Base-by-base conservation (phyloP, 306 rosid species). In the Fagus crenata region DNA sequence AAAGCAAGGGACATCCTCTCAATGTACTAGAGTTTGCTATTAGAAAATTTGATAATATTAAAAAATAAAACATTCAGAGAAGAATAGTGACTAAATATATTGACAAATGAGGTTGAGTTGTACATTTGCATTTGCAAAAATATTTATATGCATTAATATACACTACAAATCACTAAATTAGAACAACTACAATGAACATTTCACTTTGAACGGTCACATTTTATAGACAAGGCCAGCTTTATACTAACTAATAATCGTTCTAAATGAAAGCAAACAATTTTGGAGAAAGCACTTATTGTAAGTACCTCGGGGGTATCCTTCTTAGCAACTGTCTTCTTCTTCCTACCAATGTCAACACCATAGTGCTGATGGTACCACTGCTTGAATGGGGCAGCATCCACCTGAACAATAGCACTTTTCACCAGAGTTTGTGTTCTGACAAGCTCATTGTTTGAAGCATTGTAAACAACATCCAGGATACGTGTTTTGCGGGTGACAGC, bases 381-480 rank as follows among this genome's bases (percentile, higher is more conserved):
- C 83, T 73, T 81, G 77, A 85, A 85, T 22, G 88, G 88, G 4
- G 88, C 84, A 8, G 85, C 88, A 81, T 85, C 88, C 36, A 85
- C 86, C 71, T 85, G 86, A 39, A 85, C 67, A 35, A 85, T 81
- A 18, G 85, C 85, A 53, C 79, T 28, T 53, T 85, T 85, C 88
- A 85, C 85, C 28, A 85, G 78, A 56, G 88, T 81, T 49, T 85
- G 88, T 5, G 88, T 85, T 54, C 88, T 59, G 39, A 85, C 88
- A 75, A 85, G 88, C 71, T 85, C 88, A 46, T 85, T 82, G 82
- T 85, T 85, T 7, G 86, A 85, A 22, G 88, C 81, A 73, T 85
- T 85, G 77, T 85, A 85, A 3, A 79, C 88, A 35, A 85, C 88
- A 76, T 85, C 84, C 14, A 85, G 75, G 9, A 85, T 36, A 71